Base-by-base conservation (phyloP, 179 eudicot genomes). In the Spergularia azorica region DNA sequence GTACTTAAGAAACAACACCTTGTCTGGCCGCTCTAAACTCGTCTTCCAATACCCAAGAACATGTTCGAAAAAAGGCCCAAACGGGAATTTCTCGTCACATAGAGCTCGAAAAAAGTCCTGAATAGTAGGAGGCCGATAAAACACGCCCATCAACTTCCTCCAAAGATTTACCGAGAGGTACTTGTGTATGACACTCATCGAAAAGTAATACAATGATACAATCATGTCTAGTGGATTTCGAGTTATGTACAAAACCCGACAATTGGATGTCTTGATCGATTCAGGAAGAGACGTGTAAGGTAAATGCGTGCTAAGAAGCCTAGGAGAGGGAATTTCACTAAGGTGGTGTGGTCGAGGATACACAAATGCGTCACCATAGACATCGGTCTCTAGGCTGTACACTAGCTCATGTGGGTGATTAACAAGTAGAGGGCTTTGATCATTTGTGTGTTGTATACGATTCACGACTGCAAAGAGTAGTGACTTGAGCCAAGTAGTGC, bases 351-450 rank as follows among this genome's bases (percentile, higher is more conserved):
- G 73, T 18, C 73, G 67, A 67, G 79, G 79, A 39, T 76, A 68
- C 48, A 15, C 73, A 58, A 76, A 76, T 8, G 79, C 73, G 39
- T 57, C 52, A 59, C 50, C 57, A 66, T 76, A 76, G 8, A 76
- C 65, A 26, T 76, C 73, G 1, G 66, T 67, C 73, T 76, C 79
- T 43, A 76, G 13, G 66, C 73, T 76, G 6, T 76, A 76, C 56
- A 76, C 73, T 38, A 76, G 79, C 58, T 76, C 79, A 18, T 76
- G 79, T 8, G 79, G 79, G 26, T 76, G 79, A 17, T 75, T 66
- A 7, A 7, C 26, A 1, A 66, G 72, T 13, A 74, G 6, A 4
- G 79, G 72, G 39, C 60, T 67, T 57, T 58, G 67, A n/a, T 41
- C 15, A 32, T 51, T 36, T 16, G 58, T 16, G 70, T 51, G 43